Percentiles rank a stretch among this genome's conserved stretches.
These are phyloP conservation scores for Penicillium lagena DNA, from an alignment of 495 filamentous ascomycete species.

Conservation along the genomic window DNA sequence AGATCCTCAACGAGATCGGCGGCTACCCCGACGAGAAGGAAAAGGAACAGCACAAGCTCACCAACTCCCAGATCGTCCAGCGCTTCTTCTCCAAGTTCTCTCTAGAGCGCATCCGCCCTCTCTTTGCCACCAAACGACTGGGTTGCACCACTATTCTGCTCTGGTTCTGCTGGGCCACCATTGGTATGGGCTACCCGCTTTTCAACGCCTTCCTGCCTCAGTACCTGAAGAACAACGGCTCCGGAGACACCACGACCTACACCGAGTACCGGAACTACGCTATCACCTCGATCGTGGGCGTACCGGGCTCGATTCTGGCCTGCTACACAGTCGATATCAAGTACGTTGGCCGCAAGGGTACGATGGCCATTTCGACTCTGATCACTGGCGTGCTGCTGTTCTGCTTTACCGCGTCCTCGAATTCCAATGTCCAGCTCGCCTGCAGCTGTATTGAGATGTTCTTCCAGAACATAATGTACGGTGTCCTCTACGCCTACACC, in stretches of 20 bases:
- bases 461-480: conserved; percentile 62
- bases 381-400: conserved; percentile 54
- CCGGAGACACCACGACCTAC: conserved; percentile 29
- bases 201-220: conserved; percentile 57
- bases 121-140: conserved; percentile 48
- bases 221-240: conserved; percentile 42
- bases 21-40: conserved; percentile 29
- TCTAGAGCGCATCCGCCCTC: conserved; percentile 42
- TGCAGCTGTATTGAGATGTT: conserved; percentile 50
- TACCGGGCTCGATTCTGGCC: conserved; percentile 50
- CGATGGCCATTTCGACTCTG: conserved; percentile 46
- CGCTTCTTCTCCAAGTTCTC: conserved; percentile 52
- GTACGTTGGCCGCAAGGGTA: conserved; percentile 55
- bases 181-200: conserved; percentile 52
- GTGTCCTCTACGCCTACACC: conserved; percentile 55
- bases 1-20: conserved; percentile 49
- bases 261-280: conserved; percentile 56
- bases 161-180: conserved; percentile 52
- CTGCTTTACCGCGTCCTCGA: conserved; percentile 47
- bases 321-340: conserved; percentile 51
- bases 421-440: conserved; percentile 42
- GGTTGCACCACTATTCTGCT: conserved; percentile 43
- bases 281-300: conserved; percentile 51
- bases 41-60: conserved; percentile 27
- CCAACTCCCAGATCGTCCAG: conserved; percentile 36